phyloP scores from a whole-genome alignment of 148 eudicot species.

The Arbutus unedo region DNA sequence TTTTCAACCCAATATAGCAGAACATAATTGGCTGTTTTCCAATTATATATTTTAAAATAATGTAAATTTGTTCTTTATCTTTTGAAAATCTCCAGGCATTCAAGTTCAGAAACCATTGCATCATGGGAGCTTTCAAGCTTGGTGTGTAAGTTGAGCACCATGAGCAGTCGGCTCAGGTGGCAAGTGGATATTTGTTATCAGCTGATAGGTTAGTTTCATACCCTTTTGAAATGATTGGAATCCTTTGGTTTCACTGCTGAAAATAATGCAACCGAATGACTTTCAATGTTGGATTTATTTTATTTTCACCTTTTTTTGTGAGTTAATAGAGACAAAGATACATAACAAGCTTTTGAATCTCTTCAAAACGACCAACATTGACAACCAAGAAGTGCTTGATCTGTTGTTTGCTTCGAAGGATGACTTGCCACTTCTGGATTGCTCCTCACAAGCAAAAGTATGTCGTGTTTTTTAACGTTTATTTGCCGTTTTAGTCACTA shows the following conservation, averaged over 20 bases:
- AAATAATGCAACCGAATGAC: neutral
- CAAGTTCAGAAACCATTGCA: slow-evolving; percentile 29
- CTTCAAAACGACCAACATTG: slow-evolving; percentile 36
- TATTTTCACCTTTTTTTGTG: neutral
- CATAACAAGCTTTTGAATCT: slow-evolving; percentile 35
- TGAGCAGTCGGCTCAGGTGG: slow-evolving; percentile 35
- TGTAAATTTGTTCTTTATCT: neutral
- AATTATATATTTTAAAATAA: neutral
- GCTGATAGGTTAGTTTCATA: slow-evolving; percentile 42
- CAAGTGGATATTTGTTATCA: slow-evolving; percentile 40
- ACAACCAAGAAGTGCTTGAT: slow-evolving; percentile 55
- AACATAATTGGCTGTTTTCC: neutral
- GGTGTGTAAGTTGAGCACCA: slow-evolving; percentile 37
- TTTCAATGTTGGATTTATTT: neutral
- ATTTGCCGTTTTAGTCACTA: too few relatives aligned
- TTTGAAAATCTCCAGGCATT: slow-evolving; percentile 35
- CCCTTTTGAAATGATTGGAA: neutral
- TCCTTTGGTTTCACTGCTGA: slow-evolving; percentile 4
- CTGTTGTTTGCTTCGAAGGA: slow-evolving; percentile 42
- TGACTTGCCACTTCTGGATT: slow-evolving; percentile 49
- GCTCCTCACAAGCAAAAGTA: slow-evolving; percentile 41
- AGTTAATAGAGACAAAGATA: slow-evolving; percentile 44
- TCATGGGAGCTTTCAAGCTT: slow-evolving; percentile 55
- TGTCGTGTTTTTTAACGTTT: neutral
- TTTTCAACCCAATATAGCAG: neutral